Conservation (phyloP, 305 asterid species). For the Solanum hybrid region DNA sequence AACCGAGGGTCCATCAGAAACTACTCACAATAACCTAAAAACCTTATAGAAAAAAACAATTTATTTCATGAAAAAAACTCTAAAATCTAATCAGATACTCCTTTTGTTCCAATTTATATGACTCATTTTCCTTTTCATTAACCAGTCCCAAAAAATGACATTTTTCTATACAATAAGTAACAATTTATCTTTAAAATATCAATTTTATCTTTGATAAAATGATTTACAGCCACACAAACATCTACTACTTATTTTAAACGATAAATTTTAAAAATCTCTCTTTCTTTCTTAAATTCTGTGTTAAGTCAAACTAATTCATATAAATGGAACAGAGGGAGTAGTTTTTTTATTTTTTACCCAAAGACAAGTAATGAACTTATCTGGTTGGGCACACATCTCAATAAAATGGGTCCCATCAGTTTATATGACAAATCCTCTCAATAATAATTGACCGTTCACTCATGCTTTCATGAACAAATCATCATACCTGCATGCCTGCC, state of each 20-base stretch:
- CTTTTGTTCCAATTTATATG: neutral
- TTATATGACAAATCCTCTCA: neutral
- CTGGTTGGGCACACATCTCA: neutral
- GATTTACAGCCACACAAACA: too few relatives aligned
- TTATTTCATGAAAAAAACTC: neutral
- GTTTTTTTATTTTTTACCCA: neutral
- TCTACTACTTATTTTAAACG: too few relatives aligned
- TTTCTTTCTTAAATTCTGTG: too few relatives aligned
- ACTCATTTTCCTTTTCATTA: neutral
- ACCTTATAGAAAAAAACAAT: neutral
- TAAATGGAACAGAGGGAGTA: too few relatives aligned
- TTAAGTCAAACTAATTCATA: too few relatives aligned
- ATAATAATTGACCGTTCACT: too few relatives aligned
- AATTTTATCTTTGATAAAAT: too few relatives aligned
- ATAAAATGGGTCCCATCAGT: neutral
- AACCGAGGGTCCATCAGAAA: neutral
- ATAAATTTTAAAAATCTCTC: fast-evolving
- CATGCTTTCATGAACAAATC: too few relatives aligned
- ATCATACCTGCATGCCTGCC: neutral
- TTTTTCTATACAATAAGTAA: too few relatives aligned
- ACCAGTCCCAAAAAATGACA: too few relatives aligned
- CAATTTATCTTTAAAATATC: too few relatives aligned
- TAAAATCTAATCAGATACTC: neutral
- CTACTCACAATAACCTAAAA: neutral
- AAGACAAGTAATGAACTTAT: neutral